A percentile compares a stretch with the other conserved stretches of the same genome.
These are phyloP conservation scores for Gnaphalium uliginosum DNA, from an alignment of 129 eudicot species.

Conservation along the genomic window DNA sequence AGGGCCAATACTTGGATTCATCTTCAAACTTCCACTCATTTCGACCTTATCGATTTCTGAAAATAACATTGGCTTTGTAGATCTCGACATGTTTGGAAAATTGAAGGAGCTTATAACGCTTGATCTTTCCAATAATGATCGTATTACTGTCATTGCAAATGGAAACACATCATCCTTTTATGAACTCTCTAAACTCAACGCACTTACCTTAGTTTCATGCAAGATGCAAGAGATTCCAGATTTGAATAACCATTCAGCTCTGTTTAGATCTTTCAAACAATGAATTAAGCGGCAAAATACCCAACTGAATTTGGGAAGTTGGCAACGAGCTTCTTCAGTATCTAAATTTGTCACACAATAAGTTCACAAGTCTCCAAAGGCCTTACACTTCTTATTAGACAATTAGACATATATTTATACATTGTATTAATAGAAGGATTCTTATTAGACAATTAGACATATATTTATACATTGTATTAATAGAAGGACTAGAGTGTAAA, in stretches of 20 bases:
- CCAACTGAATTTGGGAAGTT: neutral
- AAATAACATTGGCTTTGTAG: neutral
- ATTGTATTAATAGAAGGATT: too few relatives aligned
- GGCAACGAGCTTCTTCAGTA: neutral
- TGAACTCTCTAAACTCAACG: neutral
- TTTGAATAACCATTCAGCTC: neutral
- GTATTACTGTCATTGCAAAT: neutral
- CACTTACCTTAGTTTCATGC: neutral
- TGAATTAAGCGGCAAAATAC: neutral
- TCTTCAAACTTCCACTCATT: conserved; percentile 1
- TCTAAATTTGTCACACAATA: neutral
- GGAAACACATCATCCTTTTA: neutral
- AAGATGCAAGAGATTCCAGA: neutral
- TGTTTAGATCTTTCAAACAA: neutral
- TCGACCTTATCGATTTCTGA: neutral
- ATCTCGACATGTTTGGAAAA: neutral
- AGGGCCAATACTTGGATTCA: neutral
- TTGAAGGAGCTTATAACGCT: neutral
- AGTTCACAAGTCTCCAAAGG: neutral
- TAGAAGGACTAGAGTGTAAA: too few relatives aligned
- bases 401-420: too few relatives aligned
- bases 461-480: too few relatives aligned
- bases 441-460: too few relatives aligned
- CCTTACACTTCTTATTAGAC: neutral
- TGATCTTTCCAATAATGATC: neutral